Base-by-base conservation (phyloP, 2,329 filamentous ascomycete genomes). In the Neobulgaria alba region DNA sequence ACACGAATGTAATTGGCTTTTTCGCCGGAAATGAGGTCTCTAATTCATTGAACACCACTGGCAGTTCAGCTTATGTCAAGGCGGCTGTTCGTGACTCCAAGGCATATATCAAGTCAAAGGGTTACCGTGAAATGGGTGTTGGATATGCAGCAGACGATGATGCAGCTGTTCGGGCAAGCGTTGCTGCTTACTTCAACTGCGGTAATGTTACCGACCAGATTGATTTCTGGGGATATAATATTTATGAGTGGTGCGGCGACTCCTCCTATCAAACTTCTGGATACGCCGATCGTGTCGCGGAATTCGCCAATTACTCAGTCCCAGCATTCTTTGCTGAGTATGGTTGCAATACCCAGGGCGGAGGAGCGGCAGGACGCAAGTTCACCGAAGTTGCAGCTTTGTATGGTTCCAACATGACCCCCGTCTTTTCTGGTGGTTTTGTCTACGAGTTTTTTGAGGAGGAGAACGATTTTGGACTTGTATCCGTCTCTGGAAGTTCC, bases 221-320 rank as follows among this genome's bases (percentile, higher is more conserved):
- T 52, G 92, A 96, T 66, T 95, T 92, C 73, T 96, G 88, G 85
- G 92, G 92, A 45, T 96, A 96, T 82, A 98, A 96, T 73, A 94
- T 96, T 68, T 96, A 96, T 75, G 92, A 88, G 40, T 98, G 90
- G 90, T 98, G 90, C 63, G 90, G 89, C 52, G 63, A 88, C 53
- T 92, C 85, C 57, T 75, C 69, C 58, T 92, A 84, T 67, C 55
- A 69, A 32, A 61, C 70, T 44, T 95, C 92, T 5, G 85, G 86
- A 42, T 98, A 89, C 67, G 69, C 79, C 44, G 72, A 77, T 42
- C 85, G 90, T 61, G 86, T 86, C 54, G 66, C 85, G 52, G 89
- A 94, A 67, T 96, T 95, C 70, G 62, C 71, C 42, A 75, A 79
- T 60, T 98, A 92, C 73, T 85, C 85, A 5, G 85, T 96, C 3